Evolutionary conservation across 2,329 filamentous ascomycete genomes (phyloP).

Genomic region (Calonectria pteridis): DNA sequence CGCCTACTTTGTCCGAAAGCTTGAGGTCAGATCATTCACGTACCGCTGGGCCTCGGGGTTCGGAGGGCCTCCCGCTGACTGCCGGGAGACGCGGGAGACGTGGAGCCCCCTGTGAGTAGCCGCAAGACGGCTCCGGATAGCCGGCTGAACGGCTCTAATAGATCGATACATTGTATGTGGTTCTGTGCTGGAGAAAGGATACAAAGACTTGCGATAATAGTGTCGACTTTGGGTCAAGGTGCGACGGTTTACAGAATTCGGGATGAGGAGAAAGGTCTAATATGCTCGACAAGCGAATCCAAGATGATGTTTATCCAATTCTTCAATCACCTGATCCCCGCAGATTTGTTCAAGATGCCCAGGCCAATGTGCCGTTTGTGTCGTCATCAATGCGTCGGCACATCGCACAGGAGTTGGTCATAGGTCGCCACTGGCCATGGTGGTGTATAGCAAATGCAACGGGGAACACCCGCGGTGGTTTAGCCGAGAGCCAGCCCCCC

Average conservation of each 20-base stretch:
- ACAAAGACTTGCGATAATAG: not conserved
- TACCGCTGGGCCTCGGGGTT: conserved; percentile 17
- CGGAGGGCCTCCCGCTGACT: conserved; percentile 1
- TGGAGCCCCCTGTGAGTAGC: conserved; percentile 14
- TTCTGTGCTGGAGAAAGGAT: not conserved
- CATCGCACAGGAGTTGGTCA: conserved; percentile 33
- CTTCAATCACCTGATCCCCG: conserved; percentile 20
- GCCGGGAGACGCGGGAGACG: conserved; percentile 8
- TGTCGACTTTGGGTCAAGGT: not conserved
- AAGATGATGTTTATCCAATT: not conserved
- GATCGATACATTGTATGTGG: not conserved
- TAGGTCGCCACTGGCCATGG: conserved; percentile 8
- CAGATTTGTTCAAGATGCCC: not conserved
- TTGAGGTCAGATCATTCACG: not conserved
- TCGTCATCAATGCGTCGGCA: conserved; percentile 43
- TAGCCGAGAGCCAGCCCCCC: conserved; percentile 3
- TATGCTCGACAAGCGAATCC: not conserved
- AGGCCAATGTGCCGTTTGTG: conserved; percentile 27
- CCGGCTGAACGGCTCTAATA: conserved; percentile 3
- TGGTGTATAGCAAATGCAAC: conserved; percentile 20
- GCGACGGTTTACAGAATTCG: not conserved
- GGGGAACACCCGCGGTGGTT: not conserved
- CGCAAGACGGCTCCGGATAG: not conserved
- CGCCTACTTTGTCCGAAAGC: not conserved
- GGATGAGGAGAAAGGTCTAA: not conserved